Evolutionary conservation across 495 filamentous ascomycete species (phyloP).

Genomic region (Neurospora sp.): DNA sequence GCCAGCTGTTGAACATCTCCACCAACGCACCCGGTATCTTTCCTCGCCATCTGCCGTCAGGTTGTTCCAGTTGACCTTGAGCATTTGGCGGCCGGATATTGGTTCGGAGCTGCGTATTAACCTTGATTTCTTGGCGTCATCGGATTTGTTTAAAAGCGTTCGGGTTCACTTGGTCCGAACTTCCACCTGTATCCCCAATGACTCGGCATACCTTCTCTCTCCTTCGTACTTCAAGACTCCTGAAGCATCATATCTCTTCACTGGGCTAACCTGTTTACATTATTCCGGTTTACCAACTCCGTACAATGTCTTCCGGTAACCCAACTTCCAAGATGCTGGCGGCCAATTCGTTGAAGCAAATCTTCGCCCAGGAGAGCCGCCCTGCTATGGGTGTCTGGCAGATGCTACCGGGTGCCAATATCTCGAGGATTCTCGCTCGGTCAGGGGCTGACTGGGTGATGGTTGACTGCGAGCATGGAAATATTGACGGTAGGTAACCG

Average conservation of each 20-base stretch:
- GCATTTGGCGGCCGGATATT: not conserved
- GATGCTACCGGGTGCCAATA: conserved; percentile 65
- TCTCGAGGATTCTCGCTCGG: conserved; percentile 56
- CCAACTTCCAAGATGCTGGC: conserved; percentile 44
- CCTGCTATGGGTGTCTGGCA: conserved; percentile 61
- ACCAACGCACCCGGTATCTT: not conserved
- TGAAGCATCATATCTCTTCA: not conserved
- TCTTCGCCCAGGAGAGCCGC: conserved; percentile 44
- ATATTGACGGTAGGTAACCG: conserved; percentile 53
- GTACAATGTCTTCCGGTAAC: conserved; percentile 6
- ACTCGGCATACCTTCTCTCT: not conserved
- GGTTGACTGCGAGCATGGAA: conserved; percentile 71
- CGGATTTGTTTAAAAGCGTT: not conserved
- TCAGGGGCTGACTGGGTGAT: conserved; percentile 65
- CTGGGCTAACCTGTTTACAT: not conserved
- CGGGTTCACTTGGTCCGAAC: not conserved
- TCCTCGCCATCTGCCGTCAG: not conserved
- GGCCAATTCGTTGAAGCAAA: conserved; percentile 52
- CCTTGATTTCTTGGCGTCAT: not conserved
- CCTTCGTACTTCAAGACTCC: not conserved
- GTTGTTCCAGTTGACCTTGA: not conserved
- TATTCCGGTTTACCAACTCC: not conserved
- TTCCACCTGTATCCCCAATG: conserved; percentile 1
- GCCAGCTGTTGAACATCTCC: not conserved
- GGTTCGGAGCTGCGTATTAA: not conserved